Evolutionary conservation across 2,329 filamentous ascomycete species (phyloP), one percentile per base, ranked within the genome.

Genomic region (Ascomycota sp.): DNA sequence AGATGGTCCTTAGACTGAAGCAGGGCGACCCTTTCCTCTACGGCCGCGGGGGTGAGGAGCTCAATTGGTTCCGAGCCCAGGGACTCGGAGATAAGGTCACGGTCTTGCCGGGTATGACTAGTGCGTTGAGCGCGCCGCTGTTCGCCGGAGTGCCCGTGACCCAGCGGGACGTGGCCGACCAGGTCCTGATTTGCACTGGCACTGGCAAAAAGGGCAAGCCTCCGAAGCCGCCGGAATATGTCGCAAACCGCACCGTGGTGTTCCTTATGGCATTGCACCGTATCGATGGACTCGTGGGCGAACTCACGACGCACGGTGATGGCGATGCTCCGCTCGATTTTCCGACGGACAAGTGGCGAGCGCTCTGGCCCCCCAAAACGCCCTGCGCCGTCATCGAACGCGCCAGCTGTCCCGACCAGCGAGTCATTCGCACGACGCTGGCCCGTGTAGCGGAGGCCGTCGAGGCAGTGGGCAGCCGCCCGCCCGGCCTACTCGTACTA

Each of bases 21-120:
- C 89, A 98, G 50, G 89, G 89, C 27, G 89, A 98, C 44, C 89
- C 89, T 0, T 98, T 92, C 52, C 69, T 98, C 24, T 98, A 95
- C 52, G 89, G 89, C 24, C 74, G 89, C 24, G 89, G 89, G 32
- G 89, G 82, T 22, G 89, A 98, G 50, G 89, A 98, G 50, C 80
- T 82, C 24, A 68, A 71, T 20, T 93, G 79, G 48, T 94, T 98
- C 61, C 61, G 72, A 2, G 56, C 57, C 3, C 64, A 76, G 28
- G 82, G 83, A 2, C 74, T 75, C 33, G 64, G 62, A 5, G 69
- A 73, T 8, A 56, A 50, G 8, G 60, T 74, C 2, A 45, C 67
- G 0, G 85, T 98, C 0, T 59, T 98, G 2, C 89, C 89, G 0
- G 89, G 89, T 1, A 77, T 98, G 26, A 95, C 89, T 0, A 85